Base-by-base conservation (phyloP, 1,139 yeast species). In the Lodderomyces jiufengensis region DNA sequence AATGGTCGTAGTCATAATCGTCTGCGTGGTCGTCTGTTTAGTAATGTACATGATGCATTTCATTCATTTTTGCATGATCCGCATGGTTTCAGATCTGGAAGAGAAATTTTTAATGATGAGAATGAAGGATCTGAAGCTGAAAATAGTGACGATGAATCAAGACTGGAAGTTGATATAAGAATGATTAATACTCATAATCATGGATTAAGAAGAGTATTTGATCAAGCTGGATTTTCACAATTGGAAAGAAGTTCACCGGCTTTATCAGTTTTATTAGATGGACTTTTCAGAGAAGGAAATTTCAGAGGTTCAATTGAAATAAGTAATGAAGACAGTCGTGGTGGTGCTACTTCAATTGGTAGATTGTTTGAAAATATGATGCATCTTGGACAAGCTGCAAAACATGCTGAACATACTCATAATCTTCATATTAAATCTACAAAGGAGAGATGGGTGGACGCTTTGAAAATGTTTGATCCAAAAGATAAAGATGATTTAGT, bases 381-480 rank as follows among this genome's bases (percentile, higher is more conserved):
- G 14, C 56, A 51, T 15, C 29, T 55, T 45, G 33, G 37, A 38
- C 25, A 47, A 42, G 24, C 39, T 29, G 5, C 43, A 36, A 26
- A 29, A 37, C 27, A 36, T 29, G 15, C 40, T 34, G 33, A 41
- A 33, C 32, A 55, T 49, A 31, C 47, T 52, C 18, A 42, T 51
- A 27, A 50, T 48, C 34, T 65, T 46, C 63, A 59, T 32, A 62
- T 84, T 30, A 74, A 75, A 43, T 73, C 86, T 0, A 79, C 90
- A 0, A 50, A 61, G 9, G 83, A 82, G 38, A 70, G 95, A 46
- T 87, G 95, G 95, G 61, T 60, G 28, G 87, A 84, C 33, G 66
- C 76, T 8, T 61, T 73, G 35, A 62, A 67, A 26, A 61, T 76
- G 58, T 74, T 76, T 45, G 71, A 70, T 45, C 70, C 68, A 11